Base-by-base conservation (phyloP, 1,284 basidiomycete species). In the Schizophyllum amplum region DNA sequence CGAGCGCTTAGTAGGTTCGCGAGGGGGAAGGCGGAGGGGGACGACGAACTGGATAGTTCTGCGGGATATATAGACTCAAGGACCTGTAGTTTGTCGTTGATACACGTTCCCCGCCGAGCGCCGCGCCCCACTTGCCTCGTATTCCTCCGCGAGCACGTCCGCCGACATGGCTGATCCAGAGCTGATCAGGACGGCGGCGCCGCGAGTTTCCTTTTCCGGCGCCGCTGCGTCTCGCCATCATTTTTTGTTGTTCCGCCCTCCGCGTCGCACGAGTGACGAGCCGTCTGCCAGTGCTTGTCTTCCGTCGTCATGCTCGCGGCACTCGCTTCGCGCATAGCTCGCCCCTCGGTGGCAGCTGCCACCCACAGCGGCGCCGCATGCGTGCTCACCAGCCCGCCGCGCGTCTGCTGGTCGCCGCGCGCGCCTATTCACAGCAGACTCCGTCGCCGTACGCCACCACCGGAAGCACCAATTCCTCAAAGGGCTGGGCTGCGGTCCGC, bases 21-120 rank as follows among this genome's bases (percentile, higher is more conserved):
- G 52, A 55, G 60, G 62, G 49, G 63, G 61, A 64, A 60, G 55
- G 58, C 52, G 61, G 48, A 24, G 64, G 60, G 63, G 60, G 57
- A 60, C 55, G 60, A 89, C 92, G 67, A 75, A 96, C 94, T 90
- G 68, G 90, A 84, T 60, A 98, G 78, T 72, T 98, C 95, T 65
- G 92, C 87, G 7, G 94, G 89, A 72, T 96, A 98, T 70, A 98
- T 98, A 22, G 92, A 89, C 75, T 96, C 94, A 63, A 98, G 83
- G 24, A 97, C 94, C 90, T 96, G 68, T 2, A 55, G 26, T 51
- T 48, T 51, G n/a, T 5, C 23, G 25, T 11, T 52, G 56, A 57
- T 52, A 21, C 5, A 50, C 24, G 33, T 49, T 53, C 56, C 15
- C 26, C 57, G 53, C 13, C 57, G 50, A 59, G 60, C 42, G n/a